Evolutionary conservation across 441 rosid genomes (phyloP).

Genomic region (Viola pubescens): DNA sequence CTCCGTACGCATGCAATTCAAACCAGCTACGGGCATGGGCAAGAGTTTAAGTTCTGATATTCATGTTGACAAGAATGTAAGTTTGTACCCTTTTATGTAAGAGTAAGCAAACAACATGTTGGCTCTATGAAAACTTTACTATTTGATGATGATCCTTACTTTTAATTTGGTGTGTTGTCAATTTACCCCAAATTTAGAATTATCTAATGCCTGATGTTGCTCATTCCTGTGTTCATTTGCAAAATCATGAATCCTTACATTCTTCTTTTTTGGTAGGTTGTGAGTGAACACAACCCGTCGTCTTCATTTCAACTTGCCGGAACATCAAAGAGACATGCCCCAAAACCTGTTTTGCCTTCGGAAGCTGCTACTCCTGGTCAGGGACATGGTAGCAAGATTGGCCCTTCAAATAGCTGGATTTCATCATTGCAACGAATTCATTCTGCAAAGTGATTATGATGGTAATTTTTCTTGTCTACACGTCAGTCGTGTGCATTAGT

Average conservation of each 20-base stretch:
- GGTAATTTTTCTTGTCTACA: conserved; percentile 29
- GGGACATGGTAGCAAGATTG: conserved; percentile 37
- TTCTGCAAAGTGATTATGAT: conserved; percentile 52
- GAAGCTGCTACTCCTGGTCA: conserved; percentile 45
- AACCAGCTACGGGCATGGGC: conserved; percentile 48
- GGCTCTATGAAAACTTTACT: too few relatives aligned
- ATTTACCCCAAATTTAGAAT: background rate
- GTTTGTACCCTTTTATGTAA: conserved; percentile 13
- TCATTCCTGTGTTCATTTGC: background rate
- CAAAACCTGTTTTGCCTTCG: conserved; percentile 32
- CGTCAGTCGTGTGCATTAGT: conserved; percentile 13
- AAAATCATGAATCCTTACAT: background rate
- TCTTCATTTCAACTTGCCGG: conserved; percentile 55
- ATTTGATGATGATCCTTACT: background rate
- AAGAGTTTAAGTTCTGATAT: conserved; percentile 46
- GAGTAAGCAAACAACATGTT: background rate
- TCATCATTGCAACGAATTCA: conserved; percentile 64
- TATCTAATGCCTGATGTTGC: background rate
- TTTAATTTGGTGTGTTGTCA: background rate
- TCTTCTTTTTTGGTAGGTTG: conserved; percentile 27
- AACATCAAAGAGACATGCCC: conserved; percentile 45
- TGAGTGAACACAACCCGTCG: conserved; percentile 45
- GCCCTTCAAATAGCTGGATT: conserved; percentile 62
- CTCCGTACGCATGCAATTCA: conserved; percentile 55
- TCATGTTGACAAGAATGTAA: conserved; percentile 59